These are phyloP conservation scores for Salix viminalis DNA, from an alignment of 345 rosid genomes.

Conservation along the genomic window DNA sequence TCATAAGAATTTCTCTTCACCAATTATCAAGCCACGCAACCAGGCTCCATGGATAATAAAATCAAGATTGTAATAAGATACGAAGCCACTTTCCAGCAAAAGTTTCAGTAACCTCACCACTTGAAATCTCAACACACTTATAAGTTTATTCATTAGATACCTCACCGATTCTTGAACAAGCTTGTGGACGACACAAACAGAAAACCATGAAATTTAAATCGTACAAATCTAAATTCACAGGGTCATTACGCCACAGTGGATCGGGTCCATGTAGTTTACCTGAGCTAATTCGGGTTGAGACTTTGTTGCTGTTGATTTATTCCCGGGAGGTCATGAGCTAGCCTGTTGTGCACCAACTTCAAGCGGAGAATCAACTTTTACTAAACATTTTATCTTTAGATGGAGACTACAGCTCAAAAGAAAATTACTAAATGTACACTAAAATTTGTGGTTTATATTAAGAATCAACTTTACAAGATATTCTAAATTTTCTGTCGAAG, in stretches of 20 bases:
- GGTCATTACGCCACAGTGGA: neutral
- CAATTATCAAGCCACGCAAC: too few species aligned
- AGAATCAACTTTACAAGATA: slow-evolving; percentile 41
- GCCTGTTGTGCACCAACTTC: neutral
- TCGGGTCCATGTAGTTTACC: neutral
- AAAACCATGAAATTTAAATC: too few species aligned
- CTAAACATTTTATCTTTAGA: neutral
- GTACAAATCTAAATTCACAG: too few species aligned
- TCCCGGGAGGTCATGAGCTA: neutral
- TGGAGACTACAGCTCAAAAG: neutral
- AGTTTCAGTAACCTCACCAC: too few species aligned
- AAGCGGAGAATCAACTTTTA: neutral
- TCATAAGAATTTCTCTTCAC: too few species aligned
- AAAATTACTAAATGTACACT: neutral
- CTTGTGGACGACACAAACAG: too few species aligned
- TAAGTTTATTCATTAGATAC: too few species aligned
- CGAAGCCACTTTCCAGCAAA: too few species aligned
- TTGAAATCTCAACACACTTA: too few species aligned
- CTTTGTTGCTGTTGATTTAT: neutral
- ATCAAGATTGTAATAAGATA: too few species aligned
- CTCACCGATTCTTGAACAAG: too few species aligned
- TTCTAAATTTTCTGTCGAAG: slow-evolving; percentile 43
- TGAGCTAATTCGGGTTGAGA: neutral
- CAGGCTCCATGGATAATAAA: too few species aligned
- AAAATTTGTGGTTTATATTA: slow-evolving; percentile 15